A percentile compares a stretch with the other conserved stretches of the same genome.
phyloP scores from a whole-genome alignment of 148 eudicot species.

The Selenicereus undatus region DNA sequence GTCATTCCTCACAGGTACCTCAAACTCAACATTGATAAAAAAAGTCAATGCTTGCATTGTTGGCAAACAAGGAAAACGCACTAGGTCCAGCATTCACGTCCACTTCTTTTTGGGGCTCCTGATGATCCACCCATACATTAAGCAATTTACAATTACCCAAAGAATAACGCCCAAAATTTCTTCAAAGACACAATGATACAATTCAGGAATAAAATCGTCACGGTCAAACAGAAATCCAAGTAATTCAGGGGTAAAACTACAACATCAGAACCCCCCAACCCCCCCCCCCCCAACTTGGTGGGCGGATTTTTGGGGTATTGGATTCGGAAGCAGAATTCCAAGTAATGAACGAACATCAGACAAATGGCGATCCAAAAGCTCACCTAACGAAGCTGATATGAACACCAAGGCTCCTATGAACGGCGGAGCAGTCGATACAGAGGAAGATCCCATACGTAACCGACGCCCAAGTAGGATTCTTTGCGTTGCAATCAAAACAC shows the following conservation, averaged over 20 bases:
- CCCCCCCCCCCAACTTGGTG: no score
- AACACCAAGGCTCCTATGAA: constrained; percentile 84
- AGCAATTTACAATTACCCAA: neutral
- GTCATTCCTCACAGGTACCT: neutral
- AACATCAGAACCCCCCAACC: no score
- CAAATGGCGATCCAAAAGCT: neutral
- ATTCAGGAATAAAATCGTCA: neutral
- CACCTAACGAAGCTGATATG: constrained; percentile 95
- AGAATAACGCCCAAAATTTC: neutral
- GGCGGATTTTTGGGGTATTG: no score
- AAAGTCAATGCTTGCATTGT: neutral
- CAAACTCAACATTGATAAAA: neutral
- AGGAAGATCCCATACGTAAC: constrained; percentile 89
- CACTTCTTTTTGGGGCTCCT: neutral
- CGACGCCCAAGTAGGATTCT: constrained; percentile 98
- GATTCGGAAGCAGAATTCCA: neutral
- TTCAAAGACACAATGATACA: neutral
- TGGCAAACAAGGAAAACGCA: neutral
- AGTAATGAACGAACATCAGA: neutral
- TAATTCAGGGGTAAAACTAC: no score
- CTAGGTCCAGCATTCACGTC: neutral
- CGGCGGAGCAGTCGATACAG: constrained; percentile 92
- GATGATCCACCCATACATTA: neutral
- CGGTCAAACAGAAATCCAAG: neutral
- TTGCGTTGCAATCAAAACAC: constrained; percentile 96